These are phyloP conservation scores for Pisolithus orientalis DNA, from an alignment of 768 basidiomycete species.

Conservation along the genomic window DNA sequence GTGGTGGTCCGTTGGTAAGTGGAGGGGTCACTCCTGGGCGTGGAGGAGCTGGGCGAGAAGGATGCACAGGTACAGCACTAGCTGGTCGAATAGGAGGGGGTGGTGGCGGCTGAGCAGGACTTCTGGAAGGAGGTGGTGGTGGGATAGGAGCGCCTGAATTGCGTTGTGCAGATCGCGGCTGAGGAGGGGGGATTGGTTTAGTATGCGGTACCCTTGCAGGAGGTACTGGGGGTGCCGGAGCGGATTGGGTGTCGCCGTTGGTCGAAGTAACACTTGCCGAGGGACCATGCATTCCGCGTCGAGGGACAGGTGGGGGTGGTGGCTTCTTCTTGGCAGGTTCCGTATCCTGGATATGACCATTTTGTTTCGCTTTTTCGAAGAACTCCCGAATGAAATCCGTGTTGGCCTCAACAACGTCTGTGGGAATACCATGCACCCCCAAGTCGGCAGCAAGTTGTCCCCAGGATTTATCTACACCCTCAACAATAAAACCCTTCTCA, in stretches of 20 bases:
- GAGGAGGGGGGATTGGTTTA: slow-evolving; percentile 27
- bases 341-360: slow-evolving; percentile 27
- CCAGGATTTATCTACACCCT: slow-evolving; percentile 91
- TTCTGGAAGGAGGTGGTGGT: slow-evolving; percentile 25
- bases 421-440: slow-evolving; percentile 56
- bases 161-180: slow-evolving; percentile 35
- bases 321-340: slow-evolving; percentile 41
- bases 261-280: slow-evolving; percentile 21
- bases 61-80: slow-evolving; percentile 7
- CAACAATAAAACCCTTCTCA: slow-evolving; percentile 80
- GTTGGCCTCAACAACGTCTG: slow-evolving; percentile 65
- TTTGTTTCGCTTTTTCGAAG: slow-evolving; percentile 53
- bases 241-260: slow-evolving; percentile 16
- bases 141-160: slow-evolving; percentile 20
- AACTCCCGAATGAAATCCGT: slow-evolving; percentile 83
- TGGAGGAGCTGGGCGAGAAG: slow-evolving; percentile 21
- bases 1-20: slow-evolving; percentile 27
- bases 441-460: slow-evolving; percentile 62
- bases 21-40: slow-evolving; percentile 24
- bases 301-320: slow-evolving; percentile 32
- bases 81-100: slow-evolving; percentile 33
- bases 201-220: slow-evolving; percentile 21
- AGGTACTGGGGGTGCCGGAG: slow-evolving; percentile 29
- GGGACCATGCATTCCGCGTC: slow-evolving; percentile 20
- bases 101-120: slow-evolving; percentile 12